Percentiles rank a stretch among this genome's conserved stretches.
Conservation (phyloP, 1,284 basidiomycete genomes). For the Moesziomyces parantarcticus region DNA sequence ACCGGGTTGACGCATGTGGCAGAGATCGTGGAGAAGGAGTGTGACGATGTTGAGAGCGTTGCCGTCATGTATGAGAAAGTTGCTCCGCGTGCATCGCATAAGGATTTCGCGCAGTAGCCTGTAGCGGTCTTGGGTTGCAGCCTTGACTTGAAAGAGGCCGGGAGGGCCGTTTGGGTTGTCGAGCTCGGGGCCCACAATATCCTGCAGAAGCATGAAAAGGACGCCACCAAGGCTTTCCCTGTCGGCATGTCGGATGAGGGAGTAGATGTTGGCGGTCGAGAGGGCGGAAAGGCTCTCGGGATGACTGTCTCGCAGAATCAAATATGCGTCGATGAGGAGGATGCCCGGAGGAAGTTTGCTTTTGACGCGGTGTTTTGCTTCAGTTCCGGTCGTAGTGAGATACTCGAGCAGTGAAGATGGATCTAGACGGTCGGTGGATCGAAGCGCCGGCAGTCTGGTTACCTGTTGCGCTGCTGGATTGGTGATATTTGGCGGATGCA, state of each 20-base stretch:
- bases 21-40: slow-evolving; percentile 36
- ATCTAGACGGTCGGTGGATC: slow-evolving; percentile 3
- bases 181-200: slow-evolving; percentile 28
- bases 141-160: slow-evolving; percentile 31
- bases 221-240: slow-evolving; percentile 22
- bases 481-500: slow-evolving; percentile 8
- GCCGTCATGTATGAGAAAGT: slow-evolving; percentile 24
- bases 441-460: not conserved
- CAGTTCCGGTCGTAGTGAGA: slow-evolving; percentile 16
- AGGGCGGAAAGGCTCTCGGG: slow-evolving; percentile 25
- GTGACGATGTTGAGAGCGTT: slow-evolving; percentile 30
- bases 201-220: slow-evolving; percentile 25
- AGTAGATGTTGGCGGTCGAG: slow-evolving; percentile 16
- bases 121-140: slow-evolving; percentile 32
- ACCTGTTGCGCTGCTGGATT: not conserved
- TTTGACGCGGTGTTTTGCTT: slow-evolving; percentile 9
- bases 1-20: slow-evolving; percentile 14
- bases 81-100: slow-evolving; percentile 15
- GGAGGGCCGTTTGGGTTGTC: slow-evolving; percentile 11
- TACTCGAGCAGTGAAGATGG: slow-evolving; percentile 16
- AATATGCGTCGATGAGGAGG: slow-evolving; percentile 33
- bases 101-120: slow-evolving; percentile 32
- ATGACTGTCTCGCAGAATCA: slow-evolving; percentile 28
- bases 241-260: slow-evolving; percentile 19
- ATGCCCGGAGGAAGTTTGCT: slow-evolving; percentile 13